phyloP scores from a whole-genome alignment of 1,284 basidiomycete species.

The Rhodofomes roseus region DNA sequence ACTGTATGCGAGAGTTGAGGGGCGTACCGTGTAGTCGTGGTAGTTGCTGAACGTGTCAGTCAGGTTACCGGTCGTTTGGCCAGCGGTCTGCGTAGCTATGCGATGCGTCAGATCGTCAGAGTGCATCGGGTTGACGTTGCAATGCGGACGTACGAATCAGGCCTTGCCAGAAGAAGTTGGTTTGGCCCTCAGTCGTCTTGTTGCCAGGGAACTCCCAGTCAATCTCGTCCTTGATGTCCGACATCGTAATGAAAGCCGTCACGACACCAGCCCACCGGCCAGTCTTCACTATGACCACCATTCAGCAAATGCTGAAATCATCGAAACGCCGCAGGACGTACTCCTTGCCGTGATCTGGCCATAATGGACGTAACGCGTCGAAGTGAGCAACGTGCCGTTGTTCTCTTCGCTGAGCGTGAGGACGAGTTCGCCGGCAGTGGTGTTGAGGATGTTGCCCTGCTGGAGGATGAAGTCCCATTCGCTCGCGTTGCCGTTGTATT shows the following conservation, averaged over 20 bases:
- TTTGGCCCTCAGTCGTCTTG: constrained; percentile 61
- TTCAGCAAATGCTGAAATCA: not conserved
- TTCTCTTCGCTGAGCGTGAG: constrained; percentile 64
- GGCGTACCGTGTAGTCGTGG: constrained; percentile 70
- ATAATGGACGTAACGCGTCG: constrained; percentile 80
- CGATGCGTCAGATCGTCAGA: not conserved
- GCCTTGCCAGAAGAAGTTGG: constrained; percentile 80
- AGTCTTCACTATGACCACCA: constrained; percentile 50
- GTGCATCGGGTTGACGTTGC: not conserved
- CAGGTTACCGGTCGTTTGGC: constrained; percentile 42
- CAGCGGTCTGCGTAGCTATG: constrained; percentile 41
- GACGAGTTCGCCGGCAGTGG: constrained; percentile 58
- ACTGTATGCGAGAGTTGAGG: not conserved
- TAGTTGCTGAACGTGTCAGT: constrained; percentile 66
- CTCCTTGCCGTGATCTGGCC: constrained; percentile 70
- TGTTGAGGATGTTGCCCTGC: constrained; percentile 61
- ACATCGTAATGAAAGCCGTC: constrained; percentile 84
- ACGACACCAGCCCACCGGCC: constrained; percentile 74
- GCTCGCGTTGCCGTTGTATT: constrained; percentile 72
- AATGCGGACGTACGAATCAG: constrained; percentile 54
- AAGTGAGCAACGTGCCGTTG: constrained; percentile 74
- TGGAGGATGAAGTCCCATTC: constrained; percentile 72
- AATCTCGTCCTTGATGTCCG: constrained; percentile 81
- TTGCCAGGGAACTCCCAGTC: constrained; percentile 81
- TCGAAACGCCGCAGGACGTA: constrained; percentile 31